Conservation (phyloP, 176 grass and related monocot genomes). For the Oryza punctata region DNA sequence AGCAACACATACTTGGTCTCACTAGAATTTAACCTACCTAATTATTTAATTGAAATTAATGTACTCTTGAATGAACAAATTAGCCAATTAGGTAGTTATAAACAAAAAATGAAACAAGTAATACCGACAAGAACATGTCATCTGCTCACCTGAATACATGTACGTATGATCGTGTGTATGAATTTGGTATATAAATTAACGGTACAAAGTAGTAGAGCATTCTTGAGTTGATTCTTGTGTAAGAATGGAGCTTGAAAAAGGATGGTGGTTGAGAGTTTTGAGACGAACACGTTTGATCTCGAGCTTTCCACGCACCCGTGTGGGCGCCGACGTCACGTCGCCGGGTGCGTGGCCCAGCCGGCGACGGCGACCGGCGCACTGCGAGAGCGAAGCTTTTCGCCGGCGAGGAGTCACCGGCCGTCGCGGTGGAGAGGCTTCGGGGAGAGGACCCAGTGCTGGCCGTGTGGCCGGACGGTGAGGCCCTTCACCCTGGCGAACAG, state of each 20-base stretch:
- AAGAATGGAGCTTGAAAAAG: background rate
- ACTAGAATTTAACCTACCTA: too few species aligned
- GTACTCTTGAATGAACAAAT: background rate
- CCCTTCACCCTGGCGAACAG: slow-evolving; percentile 80
- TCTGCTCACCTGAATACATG: background rate
- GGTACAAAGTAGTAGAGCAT: background rate
- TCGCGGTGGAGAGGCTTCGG: slow-evolving; percentile 51
- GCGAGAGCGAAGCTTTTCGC: background rate
- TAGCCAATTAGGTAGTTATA: background rate
- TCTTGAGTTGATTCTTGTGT: background rate
- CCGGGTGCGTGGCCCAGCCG: slow-evolving; percentile 14
- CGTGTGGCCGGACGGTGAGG: slow-evolving; percentile 64
- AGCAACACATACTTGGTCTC: too few species aligned
- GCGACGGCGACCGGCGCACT: slow-evolving; percentile 24
- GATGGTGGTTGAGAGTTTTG: slow-evolving; percentile 14
- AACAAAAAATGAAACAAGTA: background rate
- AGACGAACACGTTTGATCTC: slow-evolving; percentile 21
- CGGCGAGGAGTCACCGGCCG: slow-evolving; percentile 21
- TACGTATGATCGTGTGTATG: background rate
- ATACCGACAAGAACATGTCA: background rate
- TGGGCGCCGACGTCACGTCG: slow-evolving; percentile 6
- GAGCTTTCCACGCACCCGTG: background rate
- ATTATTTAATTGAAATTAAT: too few species aligned
- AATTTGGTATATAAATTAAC: background rate
- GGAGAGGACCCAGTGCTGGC: slow-evolving; percentile 95